phyloP scores from a whole-genome alignment of 768 basidiomycete genomes.

The Suillus sp. region DNA sequence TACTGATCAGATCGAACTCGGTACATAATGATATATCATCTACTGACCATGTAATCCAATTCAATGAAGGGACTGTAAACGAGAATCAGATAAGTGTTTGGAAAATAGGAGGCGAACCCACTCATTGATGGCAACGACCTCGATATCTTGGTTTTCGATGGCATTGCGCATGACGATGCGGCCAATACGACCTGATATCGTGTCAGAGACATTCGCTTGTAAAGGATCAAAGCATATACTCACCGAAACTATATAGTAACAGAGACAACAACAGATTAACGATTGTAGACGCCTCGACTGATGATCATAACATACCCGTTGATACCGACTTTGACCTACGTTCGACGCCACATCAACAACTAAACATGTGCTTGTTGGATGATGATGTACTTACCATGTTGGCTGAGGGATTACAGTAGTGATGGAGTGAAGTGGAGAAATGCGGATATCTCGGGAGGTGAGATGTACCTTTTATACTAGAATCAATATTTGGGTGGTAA shows the following conservation, averaged over 20 bases:
- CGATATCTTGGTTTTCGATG: conserved; percentile 66
- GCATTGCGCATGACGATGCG: conserved; percentile 98
- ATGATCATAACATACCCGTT: conserved; percentile 69
- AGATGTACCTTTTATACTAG: conserved; percentile 28
- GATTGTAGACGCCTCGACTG: conserved; percentile 6
- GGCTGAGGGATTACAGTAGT: conserved; percentile 6
- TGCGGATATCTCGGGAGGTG: conserved; percentile 5
- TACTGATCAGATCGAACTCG: conserved; percentile 11
- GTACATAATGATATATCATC: neutral
- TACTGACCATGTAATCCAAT: conserved; percentile 89
- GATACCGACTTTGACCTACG: conserved; percentile 89
- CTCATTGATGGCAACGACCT: conserved; percentile 97
- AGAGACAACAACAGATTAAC: conserved; percentile 18
- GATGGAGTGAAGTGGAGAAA: conserved; percentile 15
- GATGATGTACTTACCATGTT: conserved; percentile 29
- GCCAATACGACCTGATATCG: conserved; percentile 86
- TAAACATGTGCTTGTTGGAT: neutral
- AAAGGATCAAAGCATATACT: conserved; percentile 28
- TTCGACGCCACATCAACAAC: conserved; percentile 14
- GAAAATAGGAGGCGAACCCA: conserved; percentile 41
- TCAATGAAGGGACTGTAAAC: conserved; percentile 88
- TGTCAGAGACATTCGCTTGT: conserved; percentile 14
- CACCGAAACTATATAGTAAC: conserved; percentile 67
- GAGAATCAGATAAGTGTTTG: conserved; percentile 9
- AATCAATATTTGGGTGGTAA: conserved; percentile 1